Conservation (phyloP, 192 early-diverging fungal genomes). For the Coemansia biformis region DNA sequence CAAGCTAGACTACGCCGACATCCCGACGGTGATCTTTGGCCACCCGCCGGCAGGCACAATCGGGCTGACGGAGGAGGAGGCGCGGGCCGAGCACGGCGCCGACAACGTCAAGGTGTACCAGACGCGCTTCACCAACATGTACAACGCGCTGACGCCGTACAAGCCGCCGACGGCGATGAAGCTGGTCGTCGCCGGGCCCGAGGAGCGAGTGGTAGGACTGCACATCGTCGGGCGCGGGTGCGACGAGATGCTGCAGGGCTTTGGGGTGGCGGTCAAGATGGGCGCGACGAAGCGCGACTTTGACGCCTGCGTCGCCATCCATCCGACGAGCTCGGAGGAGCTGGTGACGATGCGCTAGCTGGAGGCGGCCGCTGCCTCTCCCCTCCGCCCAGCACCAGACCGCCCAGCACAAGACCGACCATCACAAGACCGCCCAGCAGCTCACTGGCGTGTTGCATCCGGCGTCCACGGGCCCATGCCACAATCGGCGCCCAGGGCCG, state of each 20-base stretch:
- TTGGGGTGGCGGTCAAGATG: slow-evolving; percentile 96
- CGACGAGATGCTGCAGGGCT: slow-evolving; percentile 93
- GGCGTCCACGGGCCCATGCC: too few relatives aligned
- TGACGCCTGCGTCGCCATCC: slow-evolving; percentile 92
- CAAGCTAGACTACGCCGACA: slow-evolving; percentile 89
- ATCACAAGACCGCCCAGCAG: too few relatives aligned
- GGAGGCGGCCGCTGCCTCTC: background rate
- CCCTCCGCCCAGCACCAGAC: too few relatives aligned
- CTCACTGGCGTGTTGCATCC: too few relatives aligned
- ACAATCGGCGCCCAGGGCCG: too few relatives aligned
- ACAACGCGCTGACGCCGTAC: slow-evolving; percentile 72
- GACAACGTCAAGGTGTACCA: slow-evolving; percentile 81
- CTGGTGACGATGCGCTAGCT: slow-evolving; percentile 64
- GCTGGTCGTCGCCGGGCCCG: slow-evolving; percentile 76
- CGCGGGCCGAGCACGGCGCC: slow-evolving; percentile 64
- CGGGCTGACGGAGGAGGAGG: slow-evolving; percentile 86
- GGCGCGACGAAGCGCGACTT: slow-evolving; percentile 98
- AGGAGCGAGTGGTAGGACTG: slow-evolving; percentile 94
- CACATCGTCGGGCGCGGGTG: slow-evolving; percentile 86
- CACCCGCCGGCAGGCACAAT: slow-evolving; percentile 84
- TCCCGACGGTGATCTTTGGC: slow-evolving; percentile 94
- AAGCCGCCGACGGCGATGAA: slow-evolving; percentile 93
- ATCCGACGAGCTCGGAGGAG: slow-evolving; percentile 95
- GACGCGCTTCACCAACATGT: slow-evolving; percentile 90
- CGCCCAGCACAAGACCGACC: too few relatives aligned